phyloP scores from a whole-genome alignment of 2,329 filamentous ascomycete genomes.

The Phialocephala sp. region DNA sequence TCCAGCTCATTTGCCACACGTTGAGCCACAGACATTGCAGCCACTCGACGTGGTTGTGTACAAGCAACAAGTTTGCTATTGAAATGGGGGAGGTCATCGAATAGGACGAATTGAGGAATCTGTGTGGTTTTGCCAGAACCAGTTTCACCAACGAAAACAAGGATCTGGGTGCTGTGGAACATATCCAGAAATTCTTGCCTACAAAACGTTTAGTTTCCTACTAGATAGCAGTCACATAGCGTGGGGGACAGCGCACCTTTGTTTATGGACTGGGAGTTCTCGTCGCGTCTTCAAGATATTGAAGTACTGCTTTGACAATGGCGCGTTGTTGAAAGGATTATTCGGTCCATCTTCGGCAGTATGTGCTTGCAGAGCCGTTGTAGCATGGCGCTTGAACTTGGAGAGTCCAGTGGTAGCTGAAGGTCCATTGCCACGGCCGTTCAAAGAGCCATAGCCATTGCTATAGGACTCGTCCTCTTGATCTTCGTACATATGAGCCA shows the following conservation, averaged over 20 bases:
- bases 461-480: constrained; percentile 35
- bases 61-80: constrained; percentile 91
- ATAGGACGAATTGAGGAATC: constrained; percentile 97
- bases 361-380: constrained; percentile 76
- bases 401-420: constrained; percentile 58
- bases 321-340: constrained; percentile 84
- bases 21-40: constrained; percentile 97
- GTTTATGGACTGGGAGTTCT: constrained; percentile 88
- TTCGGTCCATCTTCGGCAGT: constrained; percentile 78
- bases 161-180: constrained; percentile 92
- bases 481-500: constrained; percentile 83
- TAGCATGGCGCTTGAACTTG: constrained; percentile 76
- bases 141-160: constrained; percentile 98
- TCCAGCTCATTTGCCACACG: constrained; percentile 98
- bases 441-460: constrained; percentile 43
- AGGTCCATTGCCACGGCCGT: constrained; percentile 29
- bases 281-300: constrained; percentile 84
- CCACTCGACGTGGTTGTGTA: constrained; percentile 96
- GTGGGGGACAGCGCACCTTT: constrained; percentile 62
- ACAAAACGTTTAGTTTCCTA: constrained; percentile 28
- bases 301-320: constrained; percentile 85
- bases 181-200: constrained; percentile 91
- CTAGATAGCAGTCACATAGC: background rate
- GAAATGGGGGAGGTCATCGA: constrained; percentile 89
- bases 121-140: constrained; percentile 99